Base-by-base conservation (phyloP, 2,329 filamentous ascomycete species). In the Colletotrichum tofieldiae region DNA sequence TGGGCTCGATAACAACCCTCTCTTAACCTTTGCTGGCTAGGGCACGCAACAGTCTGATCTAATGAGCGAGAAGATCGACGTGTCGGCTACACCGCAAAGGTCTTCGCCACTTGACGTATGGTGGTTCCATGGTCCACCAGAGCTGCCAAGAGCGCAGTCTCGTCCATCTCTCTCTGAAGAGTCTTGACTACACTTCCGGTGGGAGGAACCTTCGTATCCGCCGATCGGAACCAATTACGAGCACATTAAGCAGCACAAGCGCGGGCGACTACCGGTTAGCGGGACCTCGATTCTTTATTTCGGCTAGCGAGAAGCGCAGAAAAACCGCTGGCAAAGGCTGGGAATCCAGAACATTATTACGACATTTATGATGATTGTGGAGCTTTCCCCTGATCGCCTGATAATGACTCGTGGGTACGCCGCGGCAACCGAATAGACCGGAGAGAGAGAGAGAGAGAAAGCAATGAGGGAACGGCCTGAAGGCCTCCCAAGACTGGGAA, bases 351-450 rank as follows among this genome's bases (percentile, higher is more conserved):
- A 26, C 65, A 49, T 69, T 65, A 64, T 65, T 60, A 60, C 65
- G 70, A 69, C 70, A 72, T 29, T 60, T 64, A 72, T 72, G 65
- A 65, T 59, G 59, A 59, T 12, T 60, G 70, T 72, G 70, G 59
- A 61, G 61, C 39, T 23, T 56, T 51, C 70, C 65, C 70, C 59
- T 72, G 69, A 59, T 59, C 45, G 65, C 65, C 49, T 23, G 23
- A 63, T 54, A 23, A 67, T 69, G 70, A 72, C 70, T 72, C 70
- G 70, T 37, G 52, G n/a, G 18, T 23, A 35, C 9, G 35, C 14
- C 32, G 51, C 43, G 41, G 26, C 11, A 14, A 35, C 60, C 23
- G 23, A 43, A 6, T n/a, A 11, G 5, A 37, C 32, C 18, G 9
- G 8, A 6, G 8, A n/a, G n/a, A 11, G 29, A 37, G 23, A 26